A percentile compares a stretch with the other conserved stretches of the same genome.
These are phyloP conservation scores for Pythium dissimile DNA, from an alignment of 352 stramenopile genomes.

Conservation along the genomic window DNA sequence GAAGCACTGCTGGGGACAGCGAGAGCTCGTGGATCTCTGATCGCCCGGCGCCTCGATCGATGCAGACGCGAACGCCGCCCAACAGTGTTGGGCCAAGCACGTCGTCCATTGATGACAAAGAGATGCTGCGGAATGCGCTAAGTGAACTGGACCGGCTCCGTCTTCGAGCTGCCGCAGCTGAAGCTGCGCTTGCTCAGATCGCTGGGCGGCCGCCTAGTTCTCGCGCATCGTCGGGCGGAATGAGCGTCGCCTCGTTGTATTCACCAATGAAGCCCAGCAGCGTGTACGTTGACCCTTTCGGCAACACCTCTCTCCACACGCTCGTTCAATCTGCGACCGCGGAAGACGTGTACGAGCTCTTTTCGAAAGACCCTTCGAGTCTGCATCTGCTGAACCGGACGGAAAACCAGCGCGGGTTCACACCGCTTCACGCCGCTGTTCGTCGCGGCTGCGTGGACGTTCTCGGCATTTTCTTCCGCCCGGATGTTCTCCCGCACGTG, in stretches of 20 bases:
- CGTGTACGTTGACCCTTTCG: constrained; percentile 44
- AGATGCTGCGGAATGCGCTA: constrained; percentile 34
- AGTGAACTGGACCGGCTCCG: constrained; percentile 54
- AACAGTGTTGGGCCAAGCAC: constrained; percentile 9
- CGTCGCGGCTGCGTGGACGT: constrained; percentile 56
- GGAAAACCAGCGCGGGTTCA: constrained; percentile 54
- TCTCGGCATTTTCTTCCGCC: constrained; percentile 71
- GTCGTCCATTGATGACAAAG: constrained; percentile 3
- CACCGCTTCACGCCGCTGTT: constrained; percentile 64
- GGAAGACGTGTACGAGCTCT: constrained; percentile 45
- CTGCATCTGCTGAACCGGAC: constrained; percentile 49
- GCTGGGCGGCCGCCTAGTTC: background rate
- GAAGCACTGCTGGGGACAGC: constrained; percentile 16
- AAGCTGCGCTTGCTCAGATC: constrained; percentile 47
- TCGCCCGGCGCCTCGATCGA: background rate
- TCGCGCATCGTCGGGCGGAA: background rate
- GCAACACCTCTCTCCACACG: constrained; percentile 53
- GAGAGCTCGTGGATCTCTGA: constrained; percentile 20
- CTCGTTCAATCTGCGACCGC: constrained; percentile 39
- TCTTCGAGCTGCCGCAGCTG: constrained; percentile 52
- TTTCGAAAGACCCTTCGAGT: constrained; percentile 37
- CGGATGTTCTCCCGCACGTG: constrained; percentile 65
- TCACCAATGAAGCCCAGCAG: constrained; percentile 2
- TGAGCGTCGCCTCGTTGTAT: background rate
- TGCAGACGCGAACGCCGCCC: background rate